Evolutionary conservation across 202 grass and related monocot species (phyloP).

Genomic region (Zizania palustris): DNA sequence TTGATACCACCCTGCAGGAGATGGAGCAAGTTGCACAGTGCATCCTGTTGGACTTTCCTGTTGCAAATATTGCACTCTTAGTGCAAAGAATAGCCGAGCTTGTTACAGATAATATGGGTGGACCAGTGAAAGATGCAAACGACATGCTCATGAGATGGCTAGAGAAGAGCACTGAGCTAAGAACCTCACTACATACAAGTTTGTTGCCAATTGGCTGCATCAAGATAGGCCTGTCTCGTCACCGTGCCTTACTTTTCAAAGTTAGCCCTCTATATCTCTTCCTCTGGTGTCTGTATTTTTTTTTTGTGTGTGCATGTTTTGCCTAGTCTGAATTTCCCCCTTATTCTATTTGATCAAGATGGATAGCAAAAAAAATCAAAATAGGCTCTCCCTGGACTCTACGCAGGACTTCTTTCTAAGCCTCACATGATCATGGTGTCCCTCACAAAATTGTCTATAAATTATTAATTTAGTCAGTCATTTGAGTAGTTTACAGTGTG

Average conservation of each 20-base stretch:
- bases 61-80: conserved; percentile 63
- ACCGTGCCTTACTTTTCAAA: conserved; percentile 98
- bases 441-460: too few relatives aligned
- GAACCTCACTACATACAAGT: conserved; percentile 85
- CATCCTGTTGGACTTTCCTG: conserved; percentile 74
- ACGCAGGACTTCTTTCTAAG: too few relatives aligned
- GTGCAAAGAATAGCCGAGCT: conserved; percentile 95
- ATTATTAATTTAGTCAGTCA: too few relatives aligned
- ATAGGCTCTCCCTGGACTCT: too few relatives aligned
- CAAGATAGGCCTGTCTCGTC: conserved; percentile 82
- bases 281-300: background rate
- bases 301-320: too few relatives aligned
- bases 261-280: conserved; percentile 39
- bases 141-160: conserved; percentile 83
- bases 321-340: too few relatives aligned
- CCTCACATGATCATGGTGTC: too few relatives aligned
- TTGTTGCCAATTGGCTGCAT: conserved; percentile 94
- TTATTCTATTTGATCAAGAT: too few relatives aligned
- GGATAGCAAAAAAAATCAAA: too few relatives aligned
- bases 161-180: conserved; percentile 82
- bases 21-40: conserved; percentile 97
- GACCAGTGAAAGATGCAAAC: conserved; percentile 89
- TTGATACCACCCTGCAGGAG: conserved; percentile 80
- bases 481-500: too few relatives aligned
- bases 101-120: conserved; percentile 90